Base-by-base conservation (phyloP, 1,284 basidiomycete genomes). In the Jaminaea rosea region DNA sequence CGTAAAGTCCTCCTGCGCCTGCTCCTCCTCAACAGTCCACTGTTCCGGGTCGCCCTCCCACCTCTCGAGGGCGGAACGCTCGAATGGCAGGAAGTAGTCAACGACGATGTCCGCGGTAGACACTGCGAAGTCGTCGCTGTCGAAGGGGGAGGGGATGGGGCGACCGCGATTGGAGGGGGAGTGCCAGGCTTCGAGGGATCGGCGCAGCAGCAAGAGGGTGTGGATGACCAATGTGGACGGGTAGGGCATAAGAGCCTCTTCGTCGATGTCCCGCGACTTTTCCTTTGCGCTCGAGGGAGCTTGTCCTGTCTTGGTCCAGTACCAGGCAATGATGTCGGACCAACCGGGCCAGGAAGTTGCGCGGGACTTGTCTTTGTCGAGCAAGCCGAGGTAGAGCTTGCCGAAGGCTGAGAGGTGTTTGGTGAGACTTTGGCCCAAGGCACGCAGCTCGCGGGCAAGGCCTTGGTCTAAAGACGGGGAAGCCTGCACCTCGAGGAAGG, bases 271-370 rank as follows among this genome's bases (percentile, higher is more conserved):
- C 5, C 28, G 26, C 7, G 50, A 53, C 49, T 29, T 51, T 32
- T 28, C 27, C 27, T 19, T 44, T 47, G 28, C 31, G 7, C 26
- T 53, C 28, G 32, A 19, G 24, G 29, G 17, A 4, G 46, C 53
- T 11, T 50, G 39, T 9, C 46, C 42, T 27, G 63, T 50, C 19
- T 47, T 39, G 1, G 50, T 41, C 71, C 71, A 73, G 51, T 72
- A 73, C 71, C 71, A 73, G 6, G 52, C 52, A 2, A 63, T 58
- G 4, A 73, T 63, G 6, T 73, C 71, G 7, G 59, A 44, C 71
- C 71, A 73, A 24, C 65, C 69, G 1, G 60, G 39, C 71, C 71
- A 73, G 39, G 52, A 48, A 0, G 67, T 59, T 23, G 67, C 69
- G 26, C 69, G 65, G 47, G 64, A 65, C 47, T 65, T 62, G 47